A percentile compares a stretch with the other conserved stretches of the same genome.
These are phyloP conservation scores for Fusarium pseudocircinatum DNA, from an alignment of 2,329 filamentous ascomycete species.

Conservation along the genomic window DNA sequence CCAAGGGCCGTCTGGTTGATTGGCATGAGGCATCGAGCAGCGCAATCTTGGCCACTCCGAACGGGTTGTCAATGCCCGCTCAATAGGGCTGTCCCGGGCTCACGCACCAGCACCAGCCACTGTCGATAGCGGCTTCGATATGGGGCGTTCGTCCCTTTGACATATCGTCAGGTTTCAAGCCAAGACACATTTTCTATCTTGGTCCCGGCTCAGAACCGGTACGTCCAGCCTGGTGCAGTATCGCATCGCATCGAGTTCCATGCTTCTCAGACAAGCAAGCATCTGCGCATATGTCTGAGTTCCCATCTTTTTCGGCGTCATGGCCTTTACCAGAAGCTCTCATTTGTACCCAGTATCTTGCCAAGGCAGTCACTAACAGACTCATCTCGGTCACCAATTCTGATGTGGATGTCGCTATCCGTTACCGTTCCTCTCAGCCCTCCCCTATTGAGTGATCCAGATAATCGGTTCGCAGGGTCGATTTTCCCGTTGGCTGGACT, in stretches of 20 bases:
- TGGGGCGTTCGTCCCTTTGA: constrained; percentile 10
- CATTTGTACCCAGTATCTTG: constrained; percentile 16
- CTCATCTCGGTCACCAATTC: constrained; percentile 39
- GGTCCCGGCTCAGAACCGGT: constrained; percentile 13
- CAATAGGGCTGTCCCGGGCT: constrained; percentile 38
- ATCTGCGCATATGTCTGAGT: constrained; percentile 18
- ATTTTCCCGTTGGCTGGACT: constrained; percentile 33
- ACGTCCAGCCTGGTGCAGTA: constrained; percentile 22
- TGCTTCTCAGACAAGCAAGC: constrained; percentile 15
- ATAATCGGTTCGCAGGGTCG: constrained; percentile 35
- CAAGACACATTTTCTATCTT: constrained; percentile 12
- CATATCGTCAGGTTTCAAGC: constrained; percentile 18
- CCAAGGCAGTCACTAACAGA: constrained; percentile 28
- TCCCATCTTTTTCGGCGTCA: constrained; percentile 27
- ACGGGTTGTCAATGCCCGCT: constrained; percentile 2
- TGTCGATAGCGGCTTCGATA: constrained; percentile 1
- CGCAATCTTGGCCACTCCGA: constrained; percentile 42
- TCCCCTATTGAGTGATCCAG: constrained; percentile 37
- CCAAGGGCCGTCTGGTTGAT: constrained; percentile 19
- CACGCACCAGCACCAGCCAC: constrained; percentile 5
- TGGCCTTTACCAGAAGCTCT: constrained; percentile 31
- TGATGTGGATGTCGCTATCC: constrained; percentile 23
- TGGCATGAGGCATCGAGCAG: constrained; percentile 40
- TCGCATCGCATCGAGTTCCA: constrained; percentile 8
- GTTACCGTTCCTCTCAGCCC: constrained; percentile 27